phyloP scores from a whole-genome alignment of 306 rosid genomes.

The Prunus kanzakura region DNA sequence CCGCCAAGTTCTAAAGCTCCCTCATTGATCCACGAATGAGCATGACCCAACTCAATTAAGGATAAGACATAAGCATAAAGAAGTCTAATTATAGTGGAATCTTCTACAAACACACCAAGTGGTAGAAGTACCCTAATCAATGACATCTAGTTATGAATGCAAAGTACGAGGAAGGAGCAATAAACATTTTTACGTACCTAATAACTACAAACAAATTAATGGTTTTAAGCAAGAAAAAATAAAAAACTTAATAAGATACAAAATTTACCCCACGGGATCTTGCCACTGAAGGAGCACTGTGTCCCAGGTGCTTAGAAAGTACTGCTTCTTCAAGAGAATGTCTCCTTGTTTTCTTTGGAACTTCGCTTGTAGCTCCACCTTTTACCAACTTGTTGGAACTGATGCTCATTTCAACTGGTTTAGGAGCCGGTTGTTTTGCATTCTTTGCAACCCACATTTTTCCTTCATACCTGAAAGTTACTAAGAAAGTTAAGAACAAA shows the following conservation, averaged over 20 bases:
- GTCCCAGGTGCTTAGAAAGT: constrained; percentile 38
- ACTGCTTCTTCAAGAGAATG: constrained; percentile 77
- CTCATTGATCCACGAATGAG: background rate
- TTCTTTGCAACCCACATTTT: constrained; percentile 56
- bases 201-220: background rate
- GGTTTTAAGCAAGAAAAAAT: background rate
- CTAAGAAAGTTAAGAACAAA: constrained; percentile 24
- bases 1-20: background rate
- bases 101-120: background rate
- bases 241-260: constrained; percentile 7
- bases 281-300: constrained; percentile 27
- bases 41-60: background rate
- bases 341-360: constrained; percentile 49
- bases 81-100: background rate
- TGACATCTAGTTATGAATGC: background rate
- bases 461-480: constrained; percentile 64
- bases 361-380: constrained; percentile 22
- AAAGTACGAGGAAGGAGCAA: constrained; percentile 1
- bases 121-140: background rate
- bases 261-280: constrained; percentile 49
- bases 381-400: constrained; percentile 23
- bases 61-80: background rate
- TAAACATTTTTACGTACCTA: background rate
- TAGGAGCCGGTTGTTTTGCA: constrained; percentile 30
- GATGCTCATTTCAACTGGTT: constrained; percentile 30